Conservation (phyloP, 768 basidiomycete genomes). For the Lentinula guzmanii region DNA sequence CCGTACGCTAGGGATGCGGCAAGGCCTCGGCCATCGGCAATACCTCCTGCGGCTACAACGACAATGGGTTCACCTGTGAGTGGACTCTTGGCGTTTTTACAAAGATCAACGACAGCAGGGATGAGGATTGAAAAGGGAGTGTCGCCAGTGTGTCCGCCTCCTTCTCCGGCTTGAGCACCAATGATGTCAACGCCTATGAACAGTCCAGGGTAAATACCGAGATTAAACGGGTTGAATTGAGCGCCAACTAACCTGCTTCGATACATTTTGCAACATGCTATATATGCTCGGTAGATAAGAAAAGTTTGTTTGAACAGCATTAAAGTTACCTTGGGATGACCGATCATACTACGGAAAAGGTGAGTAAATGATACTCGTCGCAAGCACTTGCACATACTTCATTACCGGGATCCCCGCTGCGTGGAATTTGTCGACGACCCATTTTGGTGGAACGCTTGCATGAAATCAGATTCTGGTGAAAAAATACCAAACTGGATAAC, state of each 20-base stretch:
- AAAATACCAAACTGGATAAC: not conserved
- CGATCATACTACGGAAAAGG: conserved; percentile 55
- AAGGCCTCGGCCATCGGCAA: conserved; percentile 77
- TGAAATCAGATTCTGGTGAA: not conserved
- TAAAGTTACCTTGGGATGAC: conserved; percentile 66
- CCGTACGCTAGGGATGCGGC: conserved; percentile 66
- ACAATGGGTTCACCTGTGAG: conserved; percentile 71
- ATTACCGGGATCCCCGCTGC: conserved; percentile 74
- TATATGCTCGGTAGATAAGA: conserved; percentile 1
- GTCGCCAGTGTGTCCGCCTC: conserved; percentile 86
- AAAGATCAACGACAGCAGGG: conserved; percentile 78
- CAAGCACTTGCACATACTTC: conserved; percentile 51
- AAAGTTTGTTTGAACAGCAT: not conserved
- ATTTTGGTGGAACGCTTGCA: conserved; percentile 72
- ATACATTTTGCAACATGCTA: conserved; percentile 74
- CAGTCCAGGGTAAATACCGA: not conserved
- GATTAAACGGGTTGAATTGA: not conserved
- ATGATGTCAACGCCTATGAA: conserved; percentile 78
- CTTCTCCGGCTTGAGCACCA: conserved; percentile 84
- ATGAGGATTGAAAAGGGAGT: conserved; percentile 78
- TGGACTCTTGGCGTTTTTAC: conserved; percentile 61
- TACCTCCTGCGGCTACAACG: conserved; percentile 82
- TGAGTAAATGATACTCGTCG: conserved; percentile 2
- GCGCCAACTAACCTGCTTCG: conserved; percentile 44
- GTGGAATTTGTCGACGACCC: conserved; percentile 78